These are phyloP conservation scores for Vaccinium macrocarpon DNA, from an alignment of 148 eudicot species.

Conservation along the genomic window DNA sequence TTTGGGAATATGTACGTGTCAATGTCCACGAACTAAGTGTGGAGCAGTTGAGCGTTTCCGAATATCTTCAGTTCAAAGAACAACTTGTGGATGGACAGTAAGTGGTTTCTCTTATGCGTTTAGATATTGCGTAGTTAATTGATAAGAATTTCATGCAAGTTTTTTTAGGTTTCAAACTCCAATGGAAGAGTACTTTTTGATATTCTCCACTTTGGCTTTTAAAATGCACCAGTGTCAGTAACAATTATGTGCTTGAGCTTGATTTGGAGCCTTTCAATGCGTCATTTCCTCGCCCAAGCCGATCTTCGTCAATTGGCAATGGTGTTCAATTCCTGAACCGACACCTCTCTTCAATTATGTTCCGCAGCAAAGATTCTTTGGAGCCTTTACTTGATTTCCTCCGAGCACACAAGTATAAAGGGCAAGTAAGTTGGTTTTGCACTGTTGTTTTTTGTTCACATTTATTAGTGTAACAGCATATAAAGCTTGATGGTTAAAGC, in stretches of 20 bases:
- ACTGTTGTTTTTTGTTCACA: not conserved
- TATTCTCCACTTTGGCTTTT: not conserved
- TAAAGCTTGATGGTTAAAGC: not conserved
- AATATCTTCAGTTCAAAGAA: constrained; percentile 91
- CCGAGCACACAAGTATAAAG: constrained; percentile 73
- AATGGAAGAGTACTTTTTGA: not conserved
- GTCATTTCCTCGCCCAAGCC: constrained; percentile 76
- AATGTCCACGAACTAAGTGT: constrained; percentile 82
- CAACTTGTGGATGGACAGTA: constrained; percentile 78
- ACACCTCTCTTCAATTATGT: constrained; percentile 92
- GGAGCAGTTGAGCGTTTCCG: constrained; percentile 76
- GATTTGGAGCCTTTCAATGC: constrained; percentile 94
- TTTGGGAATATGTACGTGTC: constrained; percentile 94
- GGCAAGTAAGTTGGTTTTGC: constrained; percentile 51
- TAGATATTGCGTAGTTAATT: not conserved
- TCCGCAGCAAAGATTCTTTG: constrained; percentile 78
- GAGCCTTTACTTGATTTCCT: constrained; percentile 91
- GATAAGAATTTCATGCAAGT: not conserved
- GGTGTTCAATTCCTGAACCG: constrained; percentile 96
- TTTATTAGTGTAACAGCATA: no score
- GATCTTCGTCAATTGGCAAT: constrained; percentile 92
- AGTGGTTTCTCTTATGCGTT: constrained; percentile 27
- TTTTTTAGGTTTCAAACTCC: not conserved
- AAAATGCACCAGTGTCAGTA: constrained; percentile 36
- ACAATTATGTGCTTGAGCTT: constrained; percentile 74